These are phyloP conservation scores for Aspergillus brasiliensis DNA, from an alignment of 2,329 filamentous ascomycete genomes.

Conservation along the genomic window DNA sequence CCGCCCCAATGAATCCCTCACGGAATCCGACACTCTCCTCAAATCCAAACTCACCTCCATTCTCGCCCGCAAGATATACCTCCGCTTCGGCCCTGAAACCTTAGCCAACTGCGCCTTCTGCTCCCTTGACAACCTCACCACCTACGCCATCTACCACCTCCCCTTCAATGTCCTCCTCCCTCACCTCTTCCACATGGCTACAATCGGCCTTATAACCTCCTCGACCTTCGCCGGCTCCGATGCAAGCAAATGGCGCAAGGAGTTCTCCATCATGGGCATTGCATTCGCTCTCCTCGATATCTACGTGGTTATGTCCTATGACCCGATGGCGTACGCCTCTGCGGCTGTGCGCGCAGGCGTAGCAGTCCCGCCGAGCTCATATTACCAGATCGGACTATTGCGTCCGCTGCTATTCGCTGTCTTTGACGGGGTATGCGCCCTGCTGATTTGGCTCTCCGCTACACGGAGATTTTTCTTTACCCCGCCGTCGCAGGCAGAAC, in stretches of 20 bases:
- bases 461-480: slow-evolving; percentile 77
- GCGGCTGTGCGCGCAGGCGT: slow-evolving; percentile 64
- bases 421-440: slow-evolving; percentile 66
- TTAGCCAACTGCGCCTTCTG: slow-evolving; percentile 82
- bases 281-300: slow-evolving; percentile 65
- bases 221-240: slow-evolving; percentile 64
- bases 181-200: slow-evolving; percentile 76
- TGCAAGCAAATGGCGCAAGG: slow-evolving; percentile 68
- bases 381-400: slow-evolving; percentile 54
- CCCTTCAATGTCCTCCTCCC: slow-evolving; percentile 68
- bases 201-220: slow-evolving; percentile 74
- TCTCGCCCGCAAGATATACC: slow-evolving; percentile 76
- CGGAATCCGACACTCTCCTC: slow-evolving; percentile 63
- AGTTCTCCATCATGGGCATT: slow-evolving; percentile 66
- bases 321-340: slow-evolving; percentile 57
- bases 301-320: slow-evolving; percentile 66
- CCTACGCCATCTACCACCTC: slow-evolving; percentile 79
- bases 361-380: slow-evolving; percentile 54
- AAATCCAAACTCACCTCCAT: slow-evolving; percentile 68
- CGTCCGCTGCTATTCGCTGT: slow-evolving; percentile 66
- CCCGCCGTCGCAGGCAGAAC: slow-evolving; percentile 63
- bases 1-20: slow-evolving; percentile 46
- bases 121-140: slow-evolving; percentile 65
- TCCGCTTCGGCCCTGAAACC: slow-evolving; percentile 76
- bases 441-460: slow-evolving; percentile 70